Evolutionary conservation across 371 early-diverging fungal species (phyloP).

Genomic region (Mortierella sp.): DNA sequence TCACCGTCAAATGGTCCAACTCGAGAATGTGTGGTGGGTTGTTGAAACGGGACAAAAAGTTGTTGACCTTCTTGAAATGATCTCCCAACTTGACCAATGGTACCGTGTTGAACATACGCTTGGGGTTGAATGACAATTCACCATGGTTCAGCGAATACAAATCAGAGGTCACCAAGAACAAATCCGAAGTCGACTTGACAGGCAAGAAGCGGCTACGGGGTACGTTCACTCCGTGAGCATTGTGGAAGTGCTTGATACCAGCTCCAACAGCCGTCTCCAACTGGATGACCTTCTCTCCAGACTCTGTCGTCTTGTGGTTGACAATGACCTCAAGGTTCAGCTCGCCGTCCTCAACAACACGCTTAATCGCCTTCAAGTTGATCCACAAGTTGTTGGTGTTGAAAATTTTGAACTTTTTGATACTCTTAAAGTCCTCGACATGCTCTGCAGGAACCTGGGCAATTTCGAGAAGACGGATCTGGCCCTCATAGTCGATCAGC

Average conservation of each 20-base stretch:
- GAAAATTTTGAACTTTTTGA: constrained; percentile 99
- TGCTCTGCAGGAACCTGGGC: constrained; percentile 98
- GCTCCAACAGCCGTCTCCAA: constrained; percentile 99
- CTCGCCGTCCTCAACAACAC: constrained; percentile 83
- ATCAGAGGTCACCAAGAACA: constrained; percentile 98
- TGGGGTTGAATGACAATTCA: constrained; percentile 90
- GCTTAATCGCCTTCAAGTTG: constrained; percentile 96
- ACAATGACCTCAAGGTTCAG: constrained; percentile 98
- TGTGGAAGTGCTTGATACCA: constrained; percentile 98
- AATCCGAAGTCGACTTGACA: constrained; percentile 98
- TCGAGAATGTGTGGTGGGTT: constrained; percentile 97
- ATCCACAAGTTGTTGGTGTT: constrained; percentile 99
- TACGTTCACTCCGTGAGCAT: constrained; percentile 98
- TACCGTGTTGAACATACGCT: constrained; percentile 91
- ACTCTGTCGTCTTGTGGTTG: constrained; percentile 90
- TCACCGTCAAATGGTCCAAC: constrained; percentile 98
- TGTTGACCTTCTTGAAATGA: constrained; percentile 96
- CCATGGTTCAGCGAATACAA: constrained; percentile 96
- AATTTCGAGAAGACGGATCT: constrained; percentile 97
- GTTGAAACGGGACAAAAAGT: constrained; percentile 80
- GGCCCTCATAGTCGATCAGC: constrained; percentile 97
- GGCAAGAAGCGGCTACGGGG: constrained; percentile 99
- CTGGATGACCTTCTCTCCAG: constrained; percentile 97
- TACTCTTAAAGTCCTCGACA: constrained; percentile 98
- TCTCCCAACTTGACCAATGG: constrained; percentile 98